Evolutionary conservation across 352 stramenopile genomes (phyloP).

Genomic region (Detonula confervacea): DNA sequence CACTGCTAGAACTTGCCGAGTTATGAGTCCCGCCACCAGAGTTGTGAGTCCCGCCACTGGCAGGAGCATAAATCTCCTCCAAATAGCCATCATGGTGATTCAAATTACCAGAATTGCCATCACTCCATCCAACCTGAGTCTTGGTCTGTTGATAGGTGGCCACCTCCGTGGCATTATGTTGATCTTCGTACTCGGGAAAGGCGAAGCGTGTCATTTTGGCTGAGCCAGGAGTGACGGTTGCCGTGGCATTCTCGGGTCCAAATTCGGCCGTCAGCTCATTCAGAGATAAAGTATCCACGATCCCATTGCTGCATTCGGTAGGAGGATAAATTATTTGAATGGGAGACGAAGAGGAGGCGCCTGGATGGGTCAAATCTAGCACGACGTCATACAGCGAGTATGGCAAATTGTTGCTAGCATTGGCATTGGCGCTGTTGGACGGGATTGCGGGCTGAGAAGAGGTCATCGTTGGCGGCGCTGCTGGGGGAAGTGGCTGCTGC

Average conservation of each 20-base stretch:
- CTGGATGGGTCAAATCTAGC: constrained; percentile 51
- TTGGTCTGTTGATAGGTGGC: neutral
- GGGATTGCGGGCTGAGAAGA: no score
- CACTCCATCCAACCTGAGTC: neutral
- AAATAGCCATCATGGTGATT: constrained; percentile 45
- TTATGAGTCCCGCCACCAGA: no score
- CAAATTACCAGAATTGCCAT: constrained; percentile 17
- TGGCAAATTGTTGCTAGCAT: no score
- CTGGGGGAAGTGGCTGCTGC: no score
- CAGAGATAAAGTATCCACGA: constrained; percentile 18
- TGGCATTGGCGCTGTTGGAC: no score
- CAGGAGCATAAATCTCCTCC: constrained; percentile 23
- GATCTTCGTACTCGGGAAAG: constrained; percentile 57
- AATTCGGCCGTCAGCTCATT: constrained; percentile 30
- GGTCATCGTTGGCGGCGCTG: no score
- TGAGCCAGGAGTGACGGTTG: no score
- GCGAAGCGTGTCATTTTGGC: constrained; percentile 49
- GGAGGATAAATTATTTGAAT: constrained; percentile 31
- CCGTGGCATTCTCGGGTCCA: no score
- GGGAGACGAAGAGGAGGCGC: constrained; percentile 4
- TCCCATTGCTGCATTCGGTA: neutral
- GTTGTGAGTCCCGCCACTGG: no score
- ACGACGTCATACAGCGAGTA: constrained; percentile 50
- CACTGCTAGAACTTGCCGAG: no score
- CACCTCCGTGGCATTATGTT: constrained; percentile 26